Conservation (phyloP, 2,329 filamentous ascomycete species). For the Colletotrichum incanum region DNA sequence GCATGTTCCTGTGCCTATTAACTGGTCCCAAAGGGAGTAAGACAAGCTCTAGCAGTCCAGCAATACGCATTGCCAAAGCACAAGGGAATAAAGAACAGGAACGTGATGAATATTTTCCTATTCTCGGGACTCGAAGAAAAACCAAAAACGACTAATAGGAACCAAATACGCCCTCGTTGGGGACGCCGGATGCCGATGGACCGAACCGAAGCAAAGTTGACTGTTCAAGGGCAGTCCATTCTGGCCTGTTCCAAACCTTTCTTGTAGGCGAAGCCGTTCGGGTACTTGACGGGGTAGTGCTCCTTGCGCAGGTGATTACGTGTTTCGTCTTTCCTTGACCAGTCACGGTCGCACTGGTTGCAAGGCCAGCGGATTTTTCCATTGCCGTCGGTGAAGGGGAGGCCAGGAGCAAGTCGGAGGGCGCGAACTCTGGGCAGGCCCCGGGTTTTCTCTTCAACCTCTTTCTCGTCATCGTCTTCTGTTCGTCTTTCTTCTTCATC, state of each 20-base stretch:
- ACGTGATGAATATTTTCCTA: background rate
- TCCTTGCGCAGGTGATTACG: background rate
- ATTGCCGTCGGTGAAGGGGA: background rate
- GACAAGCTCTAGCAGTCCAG: no score
- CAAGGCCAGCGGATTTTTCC: background rate
- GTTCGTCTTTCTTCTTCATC: background rate
- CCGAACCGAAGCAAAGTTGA: background rate
- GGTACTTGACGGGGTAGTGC: background rate
- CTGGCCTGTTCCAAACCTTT: conserved; percentile 1
- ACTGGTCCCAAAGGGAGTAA: background rate
- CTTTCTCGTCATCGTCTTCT: background rate
- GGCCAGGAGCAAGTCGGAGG: background rate
- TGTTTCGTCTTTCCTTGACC: background rate
- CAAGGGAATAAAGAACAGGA: background rate
- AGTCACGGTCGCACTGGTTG: background rate
- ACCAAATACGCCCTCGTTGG: background rate
- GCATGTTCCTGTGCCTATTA: background rate
- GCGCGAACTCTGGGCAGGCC: background rate
- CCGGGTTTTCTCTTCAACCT: background rate
- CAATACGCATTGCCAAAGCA: background rate
- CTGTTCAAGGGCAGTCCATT: background rate
- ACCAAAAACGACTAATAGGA: background rate
- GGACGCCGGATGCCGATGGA: background rate
- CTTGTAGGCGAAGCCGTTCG: background rate
- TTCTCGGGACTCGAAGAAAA: background rate